phyloP scores from a whole-genome alignment of 139 green algal species.

The Penium margaritaceum region DNA sequence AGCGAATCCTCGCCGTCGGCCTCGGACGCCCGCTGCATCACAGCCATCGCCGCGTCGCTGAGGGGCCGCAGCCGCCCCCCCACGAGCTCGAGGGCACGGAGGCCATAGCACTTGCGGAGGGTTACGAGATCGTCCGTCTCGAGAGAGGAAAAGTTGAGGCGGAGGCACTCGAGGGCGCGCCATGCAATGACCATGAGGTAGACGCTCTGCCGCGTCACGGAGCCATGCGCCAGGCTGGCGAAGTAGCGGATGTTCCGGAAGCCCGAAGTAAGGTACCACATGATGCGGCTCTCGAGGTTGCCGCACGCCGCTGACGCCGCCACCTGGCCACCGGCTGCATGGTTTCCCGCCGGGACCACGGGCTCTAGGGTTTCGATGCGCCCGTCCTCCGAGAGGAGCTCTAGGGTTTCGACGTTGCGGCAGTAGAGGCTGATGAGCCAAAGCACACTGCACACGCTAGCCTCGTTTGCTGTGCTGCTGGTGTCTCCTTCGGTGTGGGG shows the following conservation, averaged over 20 bases:
- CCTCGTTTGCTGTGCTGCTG: slow-evolving; percentile 26
- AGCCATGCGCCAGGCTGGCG: slow-evolving; percentile 8
- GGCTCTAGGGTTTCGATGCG: not conserved
- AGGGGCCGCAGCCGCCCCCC: too few species aligned
- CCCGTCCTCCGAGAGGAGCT: slow-evolving; percentile 18
- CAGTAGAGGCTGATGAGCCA: slow-evolving; percentile 34
- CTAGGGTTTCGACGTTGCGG: slow-evolving; percentile 15
- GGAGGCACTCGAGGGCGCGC: slow-evolving; percentile 14
- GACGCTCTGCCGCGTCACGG: slow-evolving; percentile 23
- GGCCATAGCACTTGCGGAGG: slow-evolving; percentile 16
- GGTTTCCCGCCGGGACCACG: too few species aligned
- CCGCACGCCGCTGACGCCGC: slow-evolving; percentile 18
- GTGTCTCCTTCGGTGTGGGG: too few species aligned
- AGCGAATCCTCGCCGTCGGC: too few species aligned
- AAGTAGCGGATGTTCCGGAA: slow-evolving; percentile 22
- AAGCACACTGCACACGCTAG: slow-evolving; percentile 19
- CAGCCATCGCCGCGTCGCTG: too few species aligned
- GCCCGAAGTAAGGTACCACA: slow-evolving; percentile 35
- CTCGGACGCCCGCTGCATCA: too few species aligned
- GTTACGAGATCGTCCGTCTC: slow-evolving; percentile 29
- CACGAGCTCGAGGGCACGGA: slow-evolving; percentile 17
- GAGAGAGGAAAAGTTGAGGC: slow-evolving; percentile 9
- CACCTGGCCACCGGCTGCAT: too few species aligned
- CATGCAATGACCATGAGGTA: slow-evolving; percentile 39
- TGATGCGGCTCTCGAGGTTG: slow-evolving; percentile 15